Evolutionary conservation across 2,329 filamentous ascomycete genomes (phyloP).

Genomic region (Ascochyta lentis): DNA sequence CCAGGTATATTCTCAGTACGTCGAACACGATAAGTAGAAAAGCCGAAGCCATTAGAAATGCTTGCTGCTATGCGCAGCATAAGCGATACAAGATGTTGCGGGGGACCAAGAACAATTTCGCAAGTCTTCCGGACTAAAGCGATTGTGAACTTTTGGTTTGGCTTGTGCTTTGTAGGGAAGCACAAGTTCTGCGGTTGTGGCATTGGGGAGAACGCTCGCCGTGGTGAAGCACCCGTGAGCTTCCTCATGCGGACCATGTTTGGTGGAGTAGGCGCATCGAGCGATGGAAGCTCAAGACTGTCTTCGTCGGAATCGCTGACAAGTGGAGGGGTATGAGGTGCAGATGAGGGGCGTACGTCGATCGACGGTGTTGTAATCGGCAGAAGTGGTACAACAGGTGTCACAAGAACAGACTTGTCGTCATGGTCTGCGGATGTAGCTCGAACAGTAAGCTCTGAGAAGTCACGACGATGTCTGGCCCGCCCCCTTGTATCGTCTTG

Average conservation of each 20-base stretch:
- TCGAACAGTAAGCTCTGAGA: conserved; percentile 47
- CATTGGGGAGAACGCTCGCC: conserved; percentile 69
- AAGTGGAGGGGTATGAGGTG: conserved; percentile 55
- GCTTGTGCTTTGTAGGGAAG: conserved; percentile 55
- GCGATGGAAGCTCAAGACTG: conserved; percentile 47
- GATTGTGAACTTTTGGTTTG: conserved; percentile 49
- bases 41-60: conserved; percentile 62
- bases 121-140: conserved; percentile 78
- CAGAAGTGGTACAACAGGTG: conserved; percentile 31
- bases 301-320: conserved; percentile 54
- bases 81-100: conserved; percentile 75
- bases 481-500: conserved; percentile 35
- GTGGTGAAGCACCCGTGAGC: conserved; percentile 61
- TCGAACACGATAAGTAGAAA: conserved; percentile 43
- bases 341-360: conserved; percentile 36
- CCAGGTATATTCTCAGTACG: conserved; percentile 45
- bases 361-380: conserved; percentile 26
- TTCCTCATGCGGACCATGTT: conserved; percentile 46
- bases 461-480: conserved; percentile 43
- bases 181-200: conserved; percentile 72
- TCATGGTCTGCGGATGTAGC: conserved; percentile 25
- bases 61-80: conserved; percentile 83
- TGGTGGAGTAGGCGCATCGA: conserved; percentile 51
- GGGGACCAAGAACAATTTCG: conserved; percentile 79
- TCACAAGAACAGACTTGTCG: conserved; percentile 26